Conservation (phyloP, 768 basidiomycete species). For the Pulveroboletus frians region DNA sequence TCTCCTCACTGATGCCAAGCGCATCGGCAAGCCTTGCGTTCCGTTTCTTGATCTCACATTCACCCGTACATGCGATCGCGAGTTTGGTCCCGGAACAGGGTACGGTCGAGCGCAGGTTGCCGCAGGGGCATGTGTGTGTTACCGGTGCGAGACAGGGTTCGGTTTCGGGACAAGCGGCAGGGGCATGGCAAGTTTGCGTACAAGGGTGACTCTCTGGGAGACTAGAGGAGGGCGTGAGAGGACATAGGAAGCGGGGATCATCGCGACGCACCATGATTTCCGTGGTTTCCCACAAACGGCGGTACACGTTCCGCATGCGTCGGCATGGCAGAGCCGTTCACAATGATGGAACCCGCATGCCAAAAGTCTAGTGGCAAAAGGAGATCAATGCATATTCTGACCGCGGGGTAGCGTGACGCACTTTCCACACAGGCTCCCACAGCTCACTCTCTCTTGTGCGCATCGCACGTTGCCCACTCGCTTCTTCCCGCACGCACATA, state of each 20-base stretch:
- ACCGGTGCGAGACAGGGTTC: slow-evolving; percentile 69
- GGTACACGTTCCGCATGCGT: slow-evolving; percentile 72
- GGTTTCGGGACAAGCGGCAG: slow-evolving; percentile 74
- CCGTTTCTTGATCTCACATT: slow-evolving; percentile 80
- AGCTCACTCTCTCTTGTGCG: slow-evolving; percentile 73
- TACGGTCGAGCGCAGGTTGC: slow-evolving; percentile 68
- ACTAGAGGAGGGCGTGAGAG: slow-evolving; percentile 32
- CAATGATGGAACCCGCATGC: slow-evolving; percentile 89
- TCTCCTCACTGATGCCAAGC: slow-evolving; percentile 69
- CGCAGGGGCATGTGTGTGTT: slow-evolving; percentile 75
- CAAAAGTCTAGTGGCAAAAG: slow-evolving; percentile 42
- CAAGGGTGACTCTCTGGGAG: slow-evolving; percentile 72
- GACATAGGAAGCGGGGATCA: neutral
- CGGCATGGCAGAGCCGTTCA: slow-evolving; percentile 74
- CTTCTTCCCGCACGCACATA: slow-evolving; percentile 89
- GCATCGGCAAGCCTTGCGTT: slow-evolving; percentile 89
- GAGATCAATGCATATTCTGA: neutral
- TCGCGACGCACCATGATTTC: slow-evolving; percentile 62
- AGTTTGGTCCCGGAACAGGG: slow-evolving; percentile 54
- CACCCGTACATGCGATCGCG: slow-evolving; percentile 69
- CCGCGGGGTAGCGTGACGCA: slow-evolving; percentile 29
- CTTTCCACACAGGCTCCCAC: slow-evolving; percentile 79
- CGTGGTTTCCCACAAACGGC: slow-evolving; percentile 82
- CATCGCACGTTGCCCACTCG: slow-evolving; percentile 75
- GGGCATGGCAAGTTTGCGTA: slow-evolving; percentile 79